Conservation (phyloP, 768 basidiomycete genomes). For the Piloderma croceum region DNA sequence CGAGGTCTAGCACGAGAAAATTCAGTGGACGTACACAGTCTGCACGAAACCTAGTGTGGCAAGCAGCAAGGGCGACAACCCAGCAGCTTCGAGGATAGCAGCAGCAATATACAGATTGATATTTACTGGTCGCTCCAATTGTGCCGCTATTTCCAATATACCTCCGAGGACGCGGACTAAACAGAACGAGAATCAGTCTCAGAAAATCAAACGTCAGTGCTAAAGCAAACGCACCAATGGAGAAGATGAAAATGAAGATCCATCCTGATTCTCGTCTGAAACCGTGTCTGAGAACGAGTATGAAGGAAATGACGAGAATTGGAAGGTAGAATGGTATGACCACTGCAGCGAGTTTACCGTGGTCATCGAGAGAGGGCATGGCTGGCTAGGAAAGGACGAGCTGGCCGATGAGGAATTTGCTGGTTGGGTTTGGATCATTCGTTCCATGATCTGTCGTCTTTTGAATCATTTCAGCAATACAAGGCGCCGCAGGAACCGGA, state of each 20-base stretch:
- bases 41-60: not conserved
- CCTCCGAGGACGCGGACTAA: not conserved
- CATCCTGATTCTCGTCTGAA: not conserved
- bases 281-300: not conserved
- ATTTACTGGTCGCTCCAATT: not conserved
- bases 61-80: not conserved
- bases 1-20: too few species aligned
- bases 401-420: too few species aligned
- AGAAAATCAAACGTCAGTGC: too few species aligned
- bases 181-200: too few species aligned
- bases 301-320: not conserved
- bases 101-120: not conserved
- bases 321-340: not conserved
- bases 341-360: not conserved
- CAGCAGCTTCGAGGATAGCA: not conserved
- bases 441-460: too few species aligned
- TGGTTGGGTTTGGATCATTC: too few species aligned
- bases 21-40: not conserved
- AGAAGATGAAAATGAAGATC: not conserved
- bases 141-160: not conserved
- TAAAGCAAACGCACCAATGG: not conserved
- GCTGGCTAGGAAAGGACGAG: too few species aligned
- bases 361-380: not conserved
- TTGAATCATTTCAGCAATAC: too few species aligned
- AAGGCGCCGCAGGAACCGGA: too few species aligned